phyloP scores from a whole-genome alignment of 1,284 basidiomycete genomes.

The Mycena sp. region DNA sequence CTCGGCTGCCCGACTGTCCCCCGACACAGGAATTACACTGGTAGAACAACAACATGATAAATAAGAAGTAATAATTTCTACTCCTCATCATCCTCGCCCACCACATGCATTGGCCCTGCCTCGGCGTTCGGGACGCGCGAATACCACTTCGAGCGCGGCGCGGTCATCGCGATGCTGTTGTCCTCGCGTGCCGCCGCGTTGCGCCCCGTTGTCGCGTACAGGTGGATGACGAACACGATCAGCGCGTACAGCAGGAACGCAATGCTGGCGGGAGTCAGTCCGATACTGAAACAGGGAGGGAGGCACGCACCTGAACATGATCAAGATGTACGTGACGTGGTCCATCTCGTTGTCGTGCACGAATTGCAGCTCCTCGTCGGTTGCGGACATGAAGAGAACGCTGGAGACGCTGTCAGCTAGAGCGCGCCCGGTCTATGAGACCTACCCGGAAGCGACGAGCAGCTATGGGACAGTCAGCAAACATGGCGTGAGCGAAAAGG shows the following conservation, averaged over 20 bases:
- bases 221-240: conserved; percentile 79
- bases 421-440: too few relatives aligned
- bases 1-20: too few relatives aligned
- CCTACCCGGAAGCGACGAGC: conserved; percentile 69
- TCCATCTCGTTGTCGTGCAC: conserved; percentile 81
- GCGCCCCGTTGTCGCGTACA: conserved; percentile 56
- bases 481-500: conserved; percentile 11
- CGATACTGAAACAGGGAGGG: not conserved
- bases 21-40: not conserved
- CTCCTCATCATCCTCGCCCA: conserved; percentile 36
- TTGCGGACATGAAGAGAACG: conserved; percentile 89
- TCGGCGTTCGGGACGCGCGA: conserved; percentile 34
- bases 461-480: conserved; percentile 55
- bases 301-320: conserved; percentile 75
- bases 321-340: conserved; percentile 88
- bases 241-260: conserved; percentile 36
- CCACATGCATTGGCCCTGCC: conserved; percentile 27
- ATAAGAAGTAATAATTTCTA: too few relatives aligned
- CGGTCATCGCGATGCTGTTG: conserved; percentile 31
- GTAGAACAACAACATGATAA: not conserved
- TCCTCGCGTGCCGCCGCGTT: conserved; percentile 47
- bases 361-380: conserved; percentile 86
- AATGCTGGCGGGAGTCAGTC: not conserved
- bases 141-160: conserved; percentile 33
- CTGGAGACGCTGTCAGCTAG: too few relatives aligned